Base-by-base conservation (phyloP, 2,329 filamentous ascomycete genomes). In the Colletotrichum gigasporum region DNA sequence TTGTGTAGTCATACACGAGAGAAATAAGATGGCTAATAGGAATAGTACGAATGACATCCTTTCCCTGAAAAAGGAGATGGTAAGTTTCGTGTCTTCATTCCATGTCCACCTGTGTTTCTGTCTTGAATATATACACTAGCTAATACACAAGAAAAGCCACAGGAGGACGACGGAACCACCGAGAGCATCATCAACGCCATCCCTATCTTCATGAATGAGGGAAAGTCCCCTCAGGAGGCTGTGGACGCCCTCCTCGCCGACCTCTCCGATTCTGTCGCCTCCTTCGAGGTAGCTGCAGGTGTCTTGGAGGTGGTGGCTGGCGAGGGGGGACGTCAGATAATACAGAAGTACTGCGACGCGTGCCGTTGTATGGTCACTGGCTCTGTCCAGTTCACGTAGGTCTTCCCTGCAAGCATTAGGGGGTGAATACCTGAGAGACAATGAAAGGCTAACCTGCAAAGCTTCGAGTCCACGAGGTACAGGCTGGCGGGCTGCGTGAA, bases 31-130 rank as follows among this genome's bases (percentile, higher is more conserved):
- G n/a, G 6, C n/a, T 39, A 39, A 32, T 32, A 7, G 30, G 30
- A 32, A 12, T 9, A 67, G 66, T 8, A 16, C 72, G n/a, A 76
- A 76, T 32, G 75, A 76, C 20, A 32, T 72, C 3, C 50, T 76
- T 7, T 77, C 75, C 1, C 47, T 77, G 26, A 76, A 73, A 52
- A 77, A 77, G 65, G 74, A 76, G 52, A 56, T 77, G 6, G 67
- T 68, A 22, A 58, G 65, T 65, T 11, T 6, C 12, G 14, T 22
- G 3, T 14, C 11, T 14, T 7, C 7, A 24, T 24, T 3, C 3
- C 18, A 22, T 11, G 11, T 26, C 14, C 18, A 11, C 5, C 12
- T n/a, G n/a, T n/a, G n/a, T n/a, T n/a, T n/a, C n/a, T n/a, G n/a
- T n/a, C n/a, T n/a, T n/a, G n/a, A n/a, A n/a, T n/a, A n/a, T n/a